Conservation (phyloP, 2,329 filamentous ascomycete genomes). For the Cladosporium phlei region DNA sequence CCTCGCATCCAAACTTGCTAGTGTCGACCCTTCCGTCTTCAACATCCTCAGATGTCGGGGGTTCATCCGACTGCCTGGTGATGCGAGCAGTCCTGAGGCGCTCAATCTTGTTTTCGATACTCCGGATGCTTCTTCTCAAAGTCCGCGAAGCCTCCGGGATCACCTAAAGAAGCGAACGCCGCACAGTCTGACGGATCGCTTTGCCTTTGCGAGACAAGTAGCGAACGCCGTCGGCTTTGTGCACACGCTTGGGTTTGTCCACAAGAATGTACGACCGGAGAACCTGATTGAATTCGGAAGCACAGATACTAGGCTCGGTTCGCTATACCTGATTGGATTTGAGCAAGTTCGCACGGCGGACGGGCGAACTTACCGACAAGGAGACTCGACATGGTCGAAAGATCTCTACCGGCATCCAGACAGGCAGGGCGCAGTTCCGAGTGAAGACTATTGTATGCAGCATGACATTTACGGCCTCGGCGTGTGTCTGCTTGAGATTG, state of each 20-base stretch:
- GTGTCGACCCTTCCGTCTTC: not conserved
- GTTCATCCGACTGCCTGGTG: not conserved
- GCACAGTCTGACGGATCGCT: not conserved
- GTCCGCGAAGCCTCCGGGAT: not conserved
- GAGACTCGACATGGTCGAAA: conserved; percentile 39
- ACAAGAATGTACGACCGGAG: conserved; percentile 46
- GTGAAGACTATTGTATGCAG: conserved; percentile 45
- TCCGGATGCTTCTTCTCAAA: not conserved
- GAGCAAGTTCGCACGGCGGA: conserved; percentile 37
- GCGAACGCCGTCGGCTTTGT: conserved; percentile 34
- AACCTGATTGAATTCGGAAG: conserved; percentile 33
- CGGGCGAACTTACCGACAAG: conserved; percentile 29
- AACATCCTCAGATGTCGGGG: not conserved
- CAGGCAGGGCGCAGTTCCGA: conserved; percentile 40
- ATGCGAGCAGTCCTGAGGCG: not conserved
- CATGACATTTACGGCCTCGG: conserved; percentile 56
- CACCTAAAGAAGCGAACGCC: not conserved
- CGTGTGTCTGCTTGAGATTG: conserved; percentile 51
- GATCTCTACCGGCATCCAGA: conserved; percentile 50
- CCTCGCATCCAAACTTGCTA: not conserved
- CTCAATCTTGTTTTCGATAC: not conserved
- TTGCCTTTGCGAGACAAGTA: conserved; percentile 28
- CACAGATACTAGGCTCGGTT: conserved; percentile 19
- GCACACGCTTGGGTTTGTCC: conserved; percentile 40
- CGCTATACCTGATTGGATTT: conserved; percentile 43